phyloP scores from a whole-genome alignment of 805 yeast genomes.

The Kodamaea kaohsiungensis region DNA sequence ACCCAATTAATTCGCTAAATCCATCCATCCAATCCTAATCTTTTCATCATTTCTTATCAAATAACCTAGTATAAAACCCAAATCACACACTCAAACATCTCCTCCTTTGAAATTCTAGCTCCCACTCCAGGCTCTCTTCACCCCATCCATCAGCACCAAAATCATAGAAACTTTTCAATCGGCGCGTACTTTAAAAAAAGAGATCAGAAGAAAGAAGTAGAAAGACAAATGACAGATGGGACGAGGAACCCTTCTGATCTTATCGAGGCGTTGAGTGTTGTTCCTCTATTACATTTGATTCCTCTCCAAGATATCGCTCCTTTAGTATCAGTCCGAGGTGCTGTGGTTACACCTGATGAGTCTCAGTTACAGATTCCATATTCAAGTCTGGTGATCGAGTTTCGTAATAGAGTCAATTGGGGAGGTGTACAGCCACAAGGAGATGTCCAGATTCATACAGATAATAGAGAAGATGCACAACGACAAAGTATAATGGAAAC shows the following conservation, averaged over 20 bases:
- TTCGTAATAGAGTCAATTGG: constrained; percentile 14
- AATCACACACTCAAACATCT: background rate
- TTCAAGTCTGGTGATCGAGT: background rate
- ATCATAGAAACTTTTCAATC: background rate
- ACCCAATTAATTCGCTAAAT: background rate
- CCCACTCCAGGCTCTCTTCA: no score
- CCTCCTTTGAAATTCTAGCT: no score
- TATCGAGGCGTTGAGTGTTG: constrained; percentile 25
- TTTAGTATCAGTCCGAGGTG: constrained; percentile 8
- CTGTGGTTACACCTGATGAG: constrained; percentile 15
- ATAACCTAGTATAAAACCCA: no score
- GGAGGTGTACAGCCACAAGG: constrained; percentile 5
- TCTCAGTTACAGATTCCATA: constrained; percentile 12
- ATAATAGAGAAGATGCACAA: background rate
- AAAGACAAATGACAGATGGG: constrained; percentile 1
- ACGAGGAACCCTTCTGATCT: constrained; percentile 17
- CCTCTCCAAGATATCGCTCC: constrained; percentile 27
- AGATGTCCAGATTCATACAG: constrained; percentile 10
- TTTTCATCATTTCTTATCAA: no score
- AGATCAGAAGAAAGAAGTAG: background rate
- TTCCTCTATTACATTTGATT: constrained; percentile 30
- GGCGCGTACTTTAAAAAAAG: constrained; percentile 2
- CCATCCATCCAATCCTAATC: background rate
- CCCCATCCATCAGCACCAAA: background rate
- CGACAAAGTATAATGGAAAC: background rate